A percentile compares a stretch with the other conserved stretches of the same genome.
phyloP scores from a whole-genome alignment of 805 yeast species.

The Spathaspora arborariae region DNA sequence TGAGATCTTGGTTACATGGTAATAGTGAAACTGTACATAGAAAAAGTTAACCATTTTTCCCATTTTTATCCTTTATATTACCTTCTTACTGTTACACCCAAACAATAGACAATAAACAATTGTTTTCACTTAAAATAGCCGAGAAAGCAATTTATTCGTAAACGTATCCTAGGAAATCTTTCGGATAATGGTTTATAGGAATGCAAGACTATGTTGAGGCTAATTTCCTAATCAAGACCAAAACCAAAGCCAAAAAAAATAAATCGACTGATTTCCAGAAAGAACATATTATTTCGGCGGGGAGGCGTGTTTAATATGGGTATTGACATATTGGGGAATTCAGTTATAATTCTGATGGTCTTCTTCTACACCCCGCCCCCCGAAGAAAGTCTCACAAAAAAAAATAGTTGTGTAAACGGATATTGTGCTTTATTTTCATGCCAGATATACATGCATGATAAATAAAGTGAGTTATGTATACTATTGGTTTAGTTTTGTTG shows the following conservation, averaged over 20 bases:
- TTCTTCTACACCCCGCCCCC: too few relatives aligned
- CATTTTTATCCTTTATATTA: too few relatives aligned
- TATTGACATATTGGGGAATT: not conserved
- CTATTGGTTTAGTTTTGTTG: too few relatives aligned
- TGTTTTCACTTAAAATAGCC: not conserved
- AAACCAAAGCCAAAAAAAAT: not conserved
- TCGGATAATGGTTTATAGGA: not conserved
- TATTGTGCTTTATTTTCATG: not conserved
- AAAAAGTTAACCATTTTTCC: too few relatives aligned
- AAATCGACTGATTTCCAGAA: constrained; percentile 1
- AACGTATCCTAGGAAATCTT: not conserved
- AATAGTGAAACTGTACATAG: too few relatives aligned
- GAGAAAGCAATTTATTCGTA: not conserved
- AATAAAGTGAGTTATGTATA: too few relatives aligned
- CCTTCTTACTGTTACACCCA: too few relatives aligned
- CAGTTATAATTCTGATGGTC: not conserved
- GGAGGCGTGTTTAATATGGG: not conserved
- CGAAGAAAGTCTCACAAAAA: too few relatives aligned
- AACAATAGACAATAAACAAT: too few relatives aligned
- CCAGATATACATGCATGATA: not conserved
- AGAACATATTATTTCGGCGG: not conserved
- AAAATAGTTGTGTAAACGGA: not conserved
- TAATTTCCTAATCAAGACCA: not conserved
- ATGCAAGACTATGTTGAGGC: not conserved
- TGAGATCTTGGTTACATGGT: too few relatives aligned